Evolutionary conservation across 2,329 filamentous ascomycete species (phyloP).

Genomic region (Clarireedia paspali): DNA sequence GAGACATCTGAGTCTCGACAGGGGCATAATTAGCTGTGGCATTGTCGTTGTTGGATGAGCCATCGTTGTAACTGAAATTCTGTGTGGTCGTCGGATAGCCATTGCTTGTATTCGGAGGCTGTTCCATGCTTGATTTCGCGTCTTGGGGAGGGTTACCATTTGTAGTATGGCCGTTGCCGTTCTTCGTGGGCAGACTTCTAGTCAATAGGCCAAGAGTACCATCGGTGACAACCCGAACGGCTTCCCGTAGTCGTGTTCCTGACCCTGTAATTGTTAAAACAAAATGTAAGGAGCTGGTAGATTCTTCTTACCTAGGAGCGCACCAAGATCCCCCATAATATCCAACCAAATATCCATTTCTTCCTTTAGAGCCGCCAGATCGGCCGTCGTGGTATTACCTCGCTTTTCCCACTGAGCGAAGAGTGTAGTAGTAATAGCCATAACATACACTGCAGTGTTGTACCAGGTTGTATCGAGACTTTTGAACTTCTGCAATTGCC

Average conservation of each 20-base stretch:
- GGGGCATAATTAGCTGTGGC: conserved; percentile 13
- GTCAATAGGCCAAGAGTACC: conserved; percentile 40
- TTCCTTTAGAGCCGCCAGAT: conserved; percentile 50
- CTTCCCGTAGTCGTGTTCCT: conserved; percentile 38
- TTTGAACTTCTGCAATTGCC: conserved; percentile 53
- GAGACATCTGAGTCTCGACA: conserved; percentile 16
- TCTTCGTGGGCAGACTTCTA: conserved; percentile 33
- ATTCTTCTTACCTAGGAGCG: conserved; percentile 53
- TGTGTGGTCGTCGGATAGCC: conserved; percentile 1
- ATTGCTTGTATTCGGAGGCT: conserved; percentile 3
- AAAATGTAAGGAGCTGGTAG: not conserved
- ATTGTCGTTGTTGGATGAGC: conserved; percentile 8
- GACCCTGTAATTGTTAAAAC: conserved; percentile 32
- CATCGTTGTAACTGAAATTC: conserved; percentile 12
- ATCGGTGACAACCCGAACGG: conserved; percentile 41
- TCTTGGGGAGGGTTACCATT: not conserved
- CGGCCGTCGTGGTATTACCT: conserved; percentile 47
- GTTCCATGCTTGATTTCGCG: conserved; percentile 7
- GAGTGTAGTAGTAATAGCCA: conserved; percentile 65
- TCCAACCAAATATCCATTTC: conserved; percentile 66
- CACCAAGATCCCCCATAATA: conserved; percentile 59
- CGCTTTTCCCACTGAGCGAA: conserved; percentile 63
- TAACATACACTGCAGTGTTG: conserved; percentile 62
- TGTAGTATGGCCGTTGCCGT: conserved; percentile 27
- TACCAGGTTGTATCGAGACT: conserved; percentile 75